Base-by-base conservation (phyloP, 306 rosid genomes). In the Benincasa hispida region DNA sequence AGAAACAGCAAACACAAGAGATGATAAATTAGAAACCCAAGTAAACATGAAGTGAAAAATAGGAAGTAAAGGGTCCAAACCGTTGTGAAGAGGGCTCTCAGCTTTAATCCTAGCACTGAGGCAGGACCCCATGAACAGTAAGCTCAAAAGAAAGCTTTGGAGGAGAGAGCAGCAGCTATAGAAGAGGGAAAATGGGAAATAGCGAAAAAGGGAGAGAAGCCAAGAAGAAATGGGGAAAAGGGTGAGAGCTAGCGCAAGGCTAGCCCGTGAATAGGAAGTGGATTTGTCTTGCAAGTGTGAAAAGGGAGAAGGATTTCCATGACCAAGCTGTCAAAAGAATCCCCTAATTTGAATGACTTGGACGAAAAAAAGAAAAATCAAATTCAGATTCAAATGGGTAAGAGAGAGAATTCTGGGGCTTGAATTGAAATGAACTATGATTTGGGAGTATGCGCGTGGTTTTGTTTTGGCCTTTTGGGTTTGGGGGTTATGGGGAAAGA, bases 81-180 rank as follows among this genome's bases (percentile, higher is more conserved):
- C 99, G 83, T 89, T 78, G 2, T 81, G 90, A 65, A 85, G 87
- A 83, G 97, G 92, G 88, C 97, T 95, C 67, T 92, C 97, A 77
- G 98, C 99, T 83, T 95, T 95, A 84, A 95, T 86, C 75, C 86
- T 86, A 15, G 91, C 89, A 86, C 98, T 89, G 0, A 79, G 81
- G 84, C 98, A 92, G 62, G 97, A 90, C 82, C 99, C 99, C 99
- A 95, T 95, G 65, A 81, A 25, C 24, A 61, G 32, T 76, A 66
- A 79, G 72, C 79, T 79, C 9, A 50, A 78, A 75, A 74, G 13
- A 22, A 15, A 53, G 54, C 65, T 76, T 69, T 66, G 13, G 74
- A 69, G 13, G 74, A 69, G 24, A 42, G 54, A 32, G 18, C 55
- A 2, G 35, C 74, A 10, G 57, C 79, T 73, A 39, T 4, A 54